Conservation (phyloP, 2,329 filamentous ascomycete genomes). For the Epichloe aotearoae region DNA sequence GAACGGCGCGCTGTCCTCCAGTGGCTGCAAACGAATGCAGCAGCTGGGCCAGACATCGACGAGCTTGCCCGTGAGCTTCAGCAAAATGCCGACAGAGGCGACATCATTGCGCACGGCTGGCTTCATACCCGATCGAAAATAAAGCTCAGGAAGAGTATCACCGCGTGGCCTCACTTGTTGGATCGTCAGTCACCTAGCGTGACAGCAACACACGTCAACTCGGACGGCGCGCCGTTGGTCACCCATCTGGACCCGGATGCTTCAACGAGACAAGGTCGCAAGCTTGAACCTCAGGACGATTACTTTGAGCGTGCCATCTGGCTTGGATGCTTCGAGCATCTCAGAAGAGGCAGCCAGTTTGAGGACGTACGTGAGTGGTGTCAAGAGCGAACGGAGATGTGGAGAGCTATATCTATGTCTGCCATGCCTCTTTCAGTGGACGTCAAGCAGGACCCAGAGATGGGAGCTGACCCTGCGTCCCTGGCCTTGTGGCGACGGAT, state of each 20-base stretch:
- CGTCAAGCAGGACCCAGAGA: constrained; percentile 22
- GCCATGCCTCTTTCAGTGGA: constrained; percentile 48
- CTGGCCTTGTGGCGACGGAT: constrained; percentile 63
- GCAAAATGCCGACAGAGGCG: constrained; percentile 61
- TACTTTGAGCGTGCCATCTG: constrained; percentile 85
- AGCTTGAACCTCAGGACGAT: constrained; percentile 68
- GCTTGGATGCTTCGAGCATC: constrained; percentile 86
- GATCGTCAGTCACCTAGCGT: constrained; percentile 48
- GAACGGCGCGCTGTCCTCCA: constrained; percentile 71
- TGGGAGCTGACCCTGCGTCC: constrained; percentile 27
- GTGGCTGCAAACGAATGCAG: constrained; percentile 73
- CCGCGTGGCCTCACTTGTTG: constrained; percentile 50
- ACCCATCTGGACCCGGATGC: constrained; percentile 91
- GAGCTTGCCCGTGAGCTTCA: constrained; percentile 65
- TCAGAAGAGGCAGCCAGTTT: constrained; percentile 69
- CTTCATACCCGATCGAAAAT: constrained; percentile 81
- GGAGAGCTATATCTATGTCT: constrained; percentile 75
- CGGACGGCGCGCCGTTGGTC: constrained; percentile 52
- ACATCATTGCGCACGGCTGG: constrained; percentile 80
- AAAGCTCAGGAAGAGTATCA: constrained; percentile 75
- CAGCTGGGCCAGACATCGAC: constrained; percentile 58
- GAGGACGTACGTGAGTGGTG: constrained; percentile 75
- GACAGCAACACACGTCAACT: constrained; percentile 41
- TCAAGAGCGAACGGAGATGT: constrained; percentile 69
- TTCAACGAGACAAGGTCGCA: constrained; percentile 61